phyloP scores from a whole-genome alignment of 192 early-diverging fungal species.

The Rhizophagus clarus region DNA sequence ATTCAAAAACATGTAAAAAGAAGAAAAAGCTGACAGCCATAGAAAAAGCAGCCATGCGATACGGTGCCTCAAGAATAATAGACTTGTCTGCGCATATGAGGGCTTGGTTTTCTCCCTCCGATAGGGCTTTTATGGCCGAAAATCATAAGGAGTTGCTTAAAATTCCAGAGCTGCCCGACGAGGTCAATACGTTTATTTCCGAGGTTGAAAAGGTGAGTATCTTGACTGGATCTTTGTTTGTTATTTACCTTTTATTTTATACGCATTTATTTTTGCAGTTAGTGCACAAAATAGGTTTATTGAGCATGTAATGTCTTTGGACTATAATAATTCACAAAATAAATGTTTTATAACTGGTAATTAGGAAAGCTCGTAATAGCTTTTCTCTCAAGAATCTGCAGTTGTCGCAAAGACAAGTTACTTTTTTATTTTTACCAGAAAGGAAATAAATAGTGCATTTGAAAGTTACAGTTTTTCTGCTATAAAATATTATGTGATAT shows the following conservation, averaged over 20 bases:
- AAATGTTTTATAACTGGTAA: too few relatives aligned
- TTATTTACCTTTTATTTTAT: too few relatives aligned
- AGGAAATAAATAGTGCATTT: too few relatives aligned
- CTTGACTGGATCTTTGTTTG: not conserved
- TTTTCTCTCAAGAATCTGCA: too few relatives aligned
- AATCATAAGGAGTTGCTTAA: constrained; percentile 1
- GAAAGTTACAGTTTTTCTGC: too few relatives aligned
- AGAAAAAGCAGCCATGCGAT: constrained; percentile 26
- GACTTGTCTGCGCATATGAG: constrained; percentile 20
- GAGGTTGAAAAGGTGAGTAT: constrained; percentile 13
- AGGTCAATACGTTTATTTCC: constrained; percentile 14
- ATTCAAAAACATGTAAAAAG: constrained; percentile 21
- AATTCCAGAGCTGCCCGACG: constrained; percentile 2
- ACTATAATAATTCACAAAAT: too few relatives aligned
- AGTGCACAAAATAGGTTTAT: too few relatives aligned
- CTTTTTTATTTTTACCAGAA: too few relatives aligned
- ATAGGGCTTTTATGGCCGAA: constrained; percentile 22
- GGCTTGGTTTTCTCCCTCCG: constrained; percentile 15
- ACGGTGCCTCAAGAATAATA: constrained; percentile 26
- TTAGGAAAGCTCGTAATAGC: too few relatives aligned
- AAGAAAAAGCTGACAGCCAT: constrained; percentile 17
- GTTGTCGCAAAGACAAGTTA: too few relatives aligned
- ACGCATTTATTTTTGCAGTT: not conserved
- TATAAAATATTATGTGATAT: too few relatives aligned
- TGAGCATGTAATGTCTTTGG: too few relatives aligned